phyloP scores from a whole-genome alignment of 225 moss, liverwort and hornwort genomes.

The Straminergon stramineum region DNA sequence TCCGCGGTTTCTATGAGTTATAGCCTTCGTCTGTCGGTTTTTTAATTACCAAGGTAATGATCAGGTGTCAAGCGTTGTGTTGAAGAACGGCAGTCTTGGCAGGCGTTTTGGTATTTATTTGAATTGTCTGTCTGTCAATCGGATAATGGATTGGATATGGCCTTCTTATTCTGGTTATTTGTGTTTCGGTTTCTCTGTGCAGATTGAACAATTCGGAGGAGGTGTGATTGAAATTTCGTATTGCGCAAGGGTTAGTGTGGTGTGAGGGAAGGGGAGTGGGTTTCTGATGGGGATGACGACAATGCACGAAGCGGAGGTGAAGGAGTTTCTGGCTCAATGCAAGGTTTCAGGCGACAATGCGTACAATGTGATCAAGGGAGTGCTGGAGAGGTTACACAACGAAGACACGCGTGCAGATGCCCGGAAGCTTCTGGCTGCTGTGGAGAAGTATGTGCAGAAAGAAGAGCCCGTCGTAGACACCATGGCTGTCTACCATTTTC shows the following conservation, averaged over 20 bases:
- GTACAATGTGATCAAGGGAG: conserved; percentile 65
- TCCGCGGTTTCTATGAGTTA: not conserved
- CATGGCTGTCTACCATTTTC: conserved; percentile 73
- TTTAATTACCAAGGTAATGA: not conserved
- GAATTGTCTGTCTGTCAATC: not conserved
- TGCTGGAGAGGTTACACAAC: conserved; percentile 62
- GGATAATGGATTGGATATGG: not conserved
- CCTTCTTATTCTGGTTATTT: not conserved
- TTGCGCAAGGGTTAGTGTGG: conserved; percentile 4
- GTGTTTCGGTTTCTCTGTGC: not conserved
- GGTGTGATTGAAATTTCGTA: not conserved
- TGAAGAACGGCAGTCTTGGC: not conserved
- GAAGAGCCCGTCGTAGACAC: conserved; percentile 43
- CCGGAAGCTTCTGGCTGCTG: conserved; percentile 59
- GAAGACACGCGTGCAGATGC: conserved; percentile 54
- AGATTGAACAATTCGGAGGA: not conserved
- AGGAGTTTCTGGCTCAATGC: conserved; percentile 67
- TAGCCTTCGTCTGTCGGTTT: not conserved
- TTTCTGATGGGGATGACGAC: conserved; percentile 25
- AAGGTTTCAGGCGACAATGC: conserved; percentile 83
- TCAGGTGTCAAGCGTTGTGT: not conserved
- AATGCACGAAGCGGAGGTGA: conserved; percentile 39
- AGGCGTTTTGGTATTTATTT: not conserved
- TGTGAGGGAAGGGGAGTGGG: not conserved
- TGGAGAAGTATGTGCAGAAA: conserved; percentile 48